Percentiles rank a stretch among this genome's conserved stretches.
These are phyloP conservation scores for Torulaspora maleeae DNA, from an alignment of 805 yeast species.

Conservation along the genomic window DNA sequence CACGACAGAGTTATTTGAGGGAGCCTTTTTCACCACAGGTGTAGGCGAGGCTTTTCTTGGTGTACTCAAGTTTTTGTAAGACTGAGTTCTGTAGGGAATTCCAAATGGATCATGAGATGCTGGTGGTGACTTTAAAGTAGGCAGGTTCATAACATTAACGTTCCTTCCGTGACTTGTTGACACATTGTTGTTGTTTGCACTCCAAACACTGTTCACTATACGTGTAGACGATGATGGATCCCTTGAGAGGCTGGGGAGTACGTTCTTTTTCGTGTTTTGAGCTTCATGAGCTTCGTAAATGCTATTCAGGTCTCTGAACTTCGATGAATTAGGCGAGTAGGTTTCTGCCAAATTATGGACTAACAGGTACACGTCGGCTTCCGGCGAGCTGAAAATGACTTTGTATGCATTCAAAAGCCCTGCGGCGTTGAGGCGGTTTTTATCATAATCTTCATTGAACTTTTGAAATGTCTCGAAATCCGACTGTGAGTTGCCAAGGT, in stretches of 20 bases:
- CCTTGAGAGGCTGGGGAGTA: conserved; percentile 27
- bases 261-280: conserved; percentile 19
- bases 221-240: conserved; percentile 20
- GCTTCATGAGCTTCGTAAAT: conserved; percentile 31
- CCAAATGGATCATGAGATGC: conserved; percentile 22
- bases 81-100: conserved; percentile 7
- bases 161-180: conserved; percentile 16
- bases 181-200: conserved; percentile 13
- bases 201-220: conserved; percentile 33
- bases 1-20: conserved; percentile 22
- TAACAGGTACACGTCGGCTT: conserved; percentile 52
- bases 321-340: conserved; percentile 44
- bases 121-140: conserved; percentile 30
- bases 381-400: conserved; percentile 42
- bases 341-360: conserved; percentile 58
- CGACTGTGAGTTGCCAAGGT: conserved; percentile 50
- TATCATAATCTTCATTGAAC: conserved; percentile 46
- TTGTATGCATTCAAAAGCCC: conserved; percentile 47
- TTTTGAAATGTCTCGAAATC: conserved; percentile 47
- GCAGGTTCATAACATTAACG: conserved; percentile 28
- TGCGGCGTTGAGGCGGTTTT: conserved; percentile 43
- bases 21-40: conserved; percentile 12
- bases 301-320: conserved; percentile 38
- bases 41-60: conserved; percentile 8
- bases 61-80: conserved; percentile 9